Evolutionary conservation across 805 yeast species (phyloP).

Genomic region (Pichia cabralensis): DNA sequence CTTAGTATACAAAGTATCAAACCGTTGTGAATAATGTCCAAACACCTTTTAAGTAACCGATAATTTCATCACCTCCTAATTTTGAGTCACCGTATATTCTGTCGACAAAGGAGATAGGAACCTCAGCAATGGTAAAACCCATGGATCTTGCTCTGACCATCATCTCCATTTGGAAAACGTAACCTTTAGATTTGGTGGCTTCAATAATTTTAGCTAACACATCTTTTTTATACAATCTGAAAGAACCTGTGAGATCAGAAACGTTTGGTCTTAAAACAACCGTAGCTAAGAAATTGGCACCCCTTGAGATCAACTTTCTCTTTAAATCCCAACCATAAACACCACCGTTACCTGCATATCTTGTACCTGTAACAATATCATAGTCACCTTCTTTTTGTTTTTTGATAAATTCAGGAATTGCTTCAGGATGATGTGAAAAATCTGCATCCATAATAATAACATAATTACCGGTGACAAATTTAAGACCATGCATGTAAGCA

Average conservation of each 20-base stretch:
- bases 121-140: conserved; percentile 68
- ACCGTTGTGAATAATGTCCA: conserved; percentile 60
- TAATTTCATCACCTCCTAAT: conserved; percentile 73
- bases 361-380: conserved; percentile 46
- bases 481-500: conserved; percentile 69
- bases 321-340: conserved; percentile 80
- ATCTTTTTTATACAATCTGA: conserved; percentile 62
- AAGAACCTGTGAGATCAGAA: conserved; percentile 68
- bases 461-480: conserved; percentile 61
- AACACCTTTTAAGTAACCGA: conserved; percentile 68
- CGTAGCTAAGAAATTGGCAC: conserved; percentile 71
- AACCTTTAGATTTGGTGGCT: conserved; percentile 65
- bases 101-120: conserved; percentile 70
- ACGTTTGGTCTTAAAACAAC: conserved; percentile 63
- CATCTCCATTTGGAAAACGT: conserved; percentile 85
- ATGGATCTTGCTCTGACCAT: conserved; percentile 73
- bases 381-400: conserved; percentile 43
- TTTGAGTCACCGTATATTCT: conserved; percentile 71
- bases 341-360: conserved; percentile 76
- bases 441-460: conserved; percentile 82
- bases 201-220: conserved; percentile 57
- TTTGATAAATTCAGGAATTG: conserved; percentile 64
- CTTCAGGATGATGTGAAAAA: conserved; percentile 73
- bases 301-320: conserved; percentile 67
- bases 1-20: too few species aligned